Evolutionary conservation across 306 rosid genomes (phyloP).

Genomic region (Pterocarpus santalinus): DNA sequence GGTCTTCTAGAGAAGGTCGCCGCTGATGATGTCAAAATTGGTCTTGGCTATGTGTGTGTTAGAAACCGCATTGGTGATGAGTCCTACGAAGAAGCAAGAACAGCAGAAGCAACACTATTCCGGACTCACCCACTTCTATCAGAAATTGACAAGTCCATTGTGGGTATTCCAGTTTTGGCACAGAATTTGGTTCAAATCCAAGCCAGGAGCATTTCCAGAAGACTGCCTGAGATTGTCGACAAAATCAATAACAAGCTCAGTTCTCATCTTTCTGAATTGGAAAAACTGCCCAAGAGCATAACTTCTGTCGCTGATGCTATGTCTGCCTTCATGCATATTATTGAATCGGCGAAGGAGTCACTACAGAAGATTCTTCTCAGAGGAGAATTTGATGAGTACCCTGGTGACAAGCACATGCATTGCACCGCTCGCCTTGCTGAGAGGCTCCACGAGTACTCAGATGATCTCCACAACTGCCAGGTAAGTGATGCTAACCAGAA

Average conservation of each 20-base stretch:
- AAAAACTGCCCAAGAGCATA: slow-evolving; percentile 37
- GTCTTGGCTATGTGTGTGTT: slow-evolving; percentile 61
- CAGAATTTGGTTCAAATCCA: slow-evolving; percentile 50
- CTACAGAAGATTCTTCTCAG: slow-evolving; percentile 39
- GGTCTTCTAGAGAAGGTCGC: slow-evolving; percentile 58
- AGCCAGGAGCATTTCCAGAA: slow-evolving; percentile 44
- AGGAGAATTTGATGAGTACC: slow-evolving; percentile 44
- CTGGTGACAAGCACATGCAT: slow-evolving; percentile 23
- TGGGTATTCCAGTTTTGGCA: slow-evolving; percentile 54
- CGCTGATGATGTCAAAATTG: slow-evolving; percentile 60
- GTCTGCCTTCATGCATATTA: slow-evolving; percentile 46
- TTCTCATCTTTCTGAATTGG: slow-evolving; percentile 27
- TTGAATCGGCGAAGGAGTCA: slow-evolving; percentile 50
- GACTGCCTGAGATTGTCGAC: slow-evolving; percentile 47
- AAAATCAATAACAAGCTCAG: slow-evolving; percentile 48
- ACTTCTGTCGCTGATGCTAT: slow-evolving; percentile 42
- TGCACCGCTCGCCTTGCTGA: slow-evolving; percentile 38
- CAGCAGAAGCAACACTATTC: slow-evolving; percentile 47
- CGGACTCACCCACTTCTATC: slow-evolving; percentile 52
- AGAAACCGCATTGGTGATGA: slow-evolving; percentile 59
- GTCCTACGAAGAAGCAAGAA: slow-evolving; percentile 53
- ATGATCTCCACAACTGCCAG: neutral
- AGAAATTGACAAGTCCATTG: slow-evolving; percentile 51
- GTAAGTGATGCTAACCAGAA: neutral
- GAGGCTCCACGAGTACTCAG: slow-evolving; percentile 1